Base-by-base conservation (phyloP, 1,139 yeast genomes). In the Taiozyma sp. region DNA sequence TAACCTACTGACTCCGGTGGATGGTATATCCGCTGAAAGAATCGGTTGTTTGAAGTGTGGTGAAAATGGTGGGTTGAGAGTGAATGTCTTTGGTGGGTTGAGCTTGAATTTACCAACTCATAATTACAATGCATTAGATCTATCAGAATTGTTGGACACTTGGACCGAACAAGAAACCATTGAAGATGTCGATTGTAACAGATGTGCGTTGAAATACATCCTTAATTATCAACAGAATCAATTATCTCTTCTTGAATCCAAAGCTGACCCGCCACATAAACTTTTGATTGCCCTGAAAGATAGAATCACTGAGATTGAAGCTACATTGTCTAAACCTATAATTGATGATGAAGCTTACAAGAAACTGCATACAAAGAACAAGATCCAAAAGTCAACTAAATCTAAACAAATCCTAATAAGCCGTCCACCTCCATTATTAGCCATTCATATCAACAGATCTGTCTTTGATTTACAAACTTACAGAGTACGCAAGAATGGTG, bases 41-140 rank as follows among this genome's bases (percentile, higher is more conserved):
- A 90, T 91, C 50, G 97, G 96, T 0, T 91, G 97, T 67, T 75
- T 88, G 47, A 76, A 78, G 19, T 91, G 97, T 74, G 97, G 97
- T 53, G 97, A 91, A 65, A 88, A 84, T 66, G 97, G 96, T 48
- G 97, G 97, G 2, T 84, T 91, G 28, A 76, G 97, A 57, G 84
- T 84, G 59, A 86, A 95, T 6, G 89, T 90, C 0, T 78, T 82
- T 41, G 84, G 95, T 59, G 96, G 97, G 0, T 72, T 91, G 48
- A 88, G 92, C 59, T 76, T 91, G 56, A 87, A 87, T 58, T 73
- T 91, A 49, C 82, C 79, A 3, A 72, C 80, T 16, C 73, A 69
- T 29, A 71, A 69, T 47, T 72, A 70, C 49, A 62, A 75, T 59
- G 64, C 73, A 23, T 75, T 75, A 30, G 73, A 77, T 29, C 71